Percentiles rank a stretch among this genome's conserved stretches.
Evolutionary conservation across 495 filamentous ascomycete genomes (phyloP).

Genomic region (Lepraria neglecta): DNA sequence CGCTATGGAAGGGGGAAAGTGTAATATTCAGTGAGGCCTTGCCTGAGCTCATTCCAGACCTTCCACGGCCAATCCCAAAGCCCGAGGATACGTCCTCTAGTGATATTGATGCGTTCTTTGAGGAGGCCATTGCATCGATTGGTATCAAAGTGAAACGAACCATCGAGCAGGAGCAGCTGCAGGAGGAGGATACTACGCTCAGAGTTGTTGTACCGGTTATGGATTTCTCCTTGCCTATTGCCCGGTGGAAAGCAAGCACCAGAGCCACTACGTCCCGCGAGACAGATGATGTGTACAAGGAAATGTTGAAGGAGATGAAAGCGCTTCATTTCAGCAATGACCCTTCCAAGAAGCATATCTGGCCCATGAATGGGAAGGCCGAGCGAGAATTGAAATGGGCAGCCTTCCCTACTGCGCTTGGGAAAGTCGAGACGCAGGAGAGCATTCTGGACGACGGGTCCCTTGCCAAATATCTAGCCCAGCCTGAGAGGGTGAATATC

Average conservation of each 20-base stretch:
- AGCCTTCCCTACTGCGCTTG: slow-evolving; percentile 34
- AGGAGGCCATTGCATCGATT: slow-evolving; percentile 40
- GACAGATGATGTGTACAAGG: slow-evolving; percentile 68
- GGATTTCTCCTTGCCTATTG: slow-evolving; percentile 51
- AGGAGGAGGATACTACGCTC: slow-evolving; percentile 49
- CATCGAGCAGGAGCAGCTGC: slow-evolving; percentile 57
- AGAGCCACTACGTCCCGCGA: slow-evolving; percentile 67
- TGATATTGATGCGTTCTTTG: slow-evolving; percentile 38
- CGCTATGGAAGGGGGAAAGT: slow-evolving; percentile 31
- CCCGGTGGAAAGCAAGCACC: slow-evolving; percentile 46
- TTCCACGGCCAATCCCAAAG: slow-evolving; percentile 26
- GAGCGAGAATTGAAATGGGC: slow-evolving; percentile 34
- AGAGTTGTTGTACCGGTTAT: slow-evolving; percentile 53
- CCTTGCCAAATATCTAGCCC: slow-evolving; percentile 18
- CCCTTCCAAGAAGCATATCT: slow-evolving; percentile 10
- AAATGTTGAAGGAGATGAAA: slow-evolving; percentile 68
- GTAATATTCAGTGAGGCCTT: slow-evolving; percentile 37
- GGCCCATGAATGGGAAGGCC: slow-evolving; percentile 19
- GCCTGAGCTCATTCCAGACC: slow-evolving; percentile 27
- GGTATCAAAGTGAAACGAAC: slow-evolving; percentile 38
- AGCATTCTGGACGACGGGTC: slow-evolving; percentile 32
- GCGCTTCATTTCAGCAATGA: slow-evolving; percentile 68
- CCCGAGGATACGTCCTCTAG: slow-evolving; percentile 28
- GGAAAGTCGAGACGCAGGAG: slow-evolving; percentile 32
- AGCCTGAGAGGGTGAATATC: slow-evolving; percentile 31